A percentile compares a stretch with the other conserved stretches of the same genome.
These are phyloP conservation scores for Coniochaeta sp. DNA, from an alignment of 2,329 filamentous ascomycete species.

Conservation along the genomic window DNA sequence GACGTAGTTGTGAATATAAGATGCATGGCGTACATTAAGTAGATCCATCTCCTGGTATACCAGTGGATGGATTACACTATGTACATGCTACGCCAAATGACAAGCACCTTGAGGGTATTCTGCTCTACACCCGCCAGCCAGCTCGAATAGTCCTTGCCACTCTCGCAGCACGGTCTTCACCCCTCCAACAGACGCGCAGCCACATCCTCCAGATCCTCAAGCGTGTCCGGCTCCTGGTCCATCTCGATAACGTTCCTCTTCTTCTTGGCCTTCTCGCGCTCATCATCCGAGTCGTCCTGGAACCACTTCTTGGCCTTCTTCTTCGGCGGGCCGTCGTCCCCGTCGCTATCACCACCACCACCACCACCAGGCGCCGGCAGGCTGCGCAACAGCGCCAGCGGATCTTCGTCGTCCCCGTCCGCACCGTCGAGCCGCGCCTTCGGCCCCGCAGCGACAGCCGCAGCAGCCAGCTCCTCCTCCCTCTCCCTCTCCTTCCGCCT, in stretches of 20 bases:
- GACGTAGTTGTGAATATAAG: no score
- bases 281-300: constrained; percentile 55
- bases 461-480: constrained; percentile 24
- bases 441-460: constrained; percentile 19
- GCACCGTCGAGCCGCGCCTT: constrained; percentile 25
- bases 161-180: constrained; percentile 11
- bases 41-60: no score
- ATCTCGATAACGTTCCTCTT: constrained; percentile 53
- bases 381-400: constrained; percentile 50
- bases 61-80: background rate
- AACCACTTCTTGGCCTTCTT: constrained; percentile 78
- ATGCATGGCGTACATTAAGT: no score
- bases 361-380: constrained; percentile 40
- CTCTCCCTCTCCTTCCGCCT: constrained; percentile 62
- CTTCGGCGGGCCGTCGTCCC: constrained; percentile 29
- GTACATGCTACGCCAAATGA: background rate
- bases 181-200: constrained; percentile 63
- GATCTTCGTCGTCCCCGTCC: constrained; percentile 38
- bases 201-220: constrained; percentile 72
- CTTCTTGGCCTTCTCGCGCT: constrained; percentile 34
- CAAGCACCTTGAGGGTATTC: constrained; percentile 14
- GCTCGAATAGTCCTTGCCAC: background rate
- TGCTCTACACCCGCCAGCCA: background rate
- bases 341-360: constrained; percentile 10
- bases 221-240: constrained; percentile 64